A percentile compares a stretch with the other conserved stretches of the same genome.
These are phyloP conservation scores for Xylaria cubensis DNA, from an alignment of 495 filamentous ascomycete genomes.

Conservation along the genomic window DNA sequence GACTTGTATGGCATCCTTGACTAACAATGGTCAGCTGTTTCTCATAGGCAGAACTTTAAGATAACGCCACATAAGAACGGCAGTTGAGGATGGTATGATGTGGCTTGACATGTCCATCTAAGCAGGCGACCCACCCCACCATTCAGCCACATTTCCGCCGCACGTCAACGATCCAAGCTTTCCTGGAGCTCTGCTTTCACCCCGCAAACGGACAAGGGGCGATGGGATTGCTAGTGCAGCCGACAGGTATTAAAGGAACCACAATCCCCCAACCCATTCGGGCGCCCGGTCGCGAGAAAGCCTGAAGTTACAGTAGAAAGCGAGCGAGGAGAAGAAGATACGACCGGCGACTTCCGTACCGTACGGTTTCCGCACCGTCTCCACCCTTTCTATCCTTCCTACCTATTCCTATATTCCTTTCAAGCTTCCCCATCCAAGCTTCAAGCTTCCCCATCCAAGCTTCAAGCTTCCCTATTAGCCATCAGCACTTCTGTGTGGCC, in stretches of 20 bases:
- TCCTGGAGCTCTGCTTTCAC: slow-evolving; percentile 25
- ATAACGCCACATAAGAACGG: slow-evolving; percentile 7
- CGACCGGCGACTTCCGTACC: slow-evolving; percentile 2
- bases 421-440: no score
- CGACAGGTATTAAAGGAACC: slow-evolving; percentile 30
- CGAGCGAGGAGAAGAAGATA: not conserved
- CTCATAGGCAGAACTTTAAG: not conserved
- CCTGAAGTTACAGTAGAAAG: slow-evolving; percentile 12
- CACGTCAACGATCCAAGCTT: not conserved
- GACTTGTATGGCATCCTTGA: no score
- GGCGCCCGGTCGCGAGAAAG: slow-evolving; percentile 15
- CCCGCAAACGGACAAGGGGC: slow-evolving; percentile 34
- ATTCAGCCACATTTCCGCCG: slow-evolving; percentile 20
- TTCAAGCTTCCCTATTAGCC: no score
- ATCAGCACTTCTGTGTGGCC: no score
- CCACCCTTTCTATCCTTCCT: not conserved
- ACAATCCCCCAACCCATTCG: slow-evolving; percentile 24
- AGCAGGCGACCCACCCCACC: not conserved
- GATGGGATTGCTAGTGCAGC: slow-evolving; percentile 11
- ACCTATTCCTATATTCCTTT: not conserved
- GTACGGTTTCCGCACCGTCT: not conserved
- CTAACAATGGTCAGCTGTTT: not conserved
- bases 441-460: no score
- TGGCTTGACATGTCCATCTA: slow-evolving; percentile 1
- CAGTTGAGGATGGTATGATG: slow-evolving; percentile 15